These are phyloP conservation scores for Vitis labrusca DNA, from an alignment of 164 flowering plant species.

Conservation along the genomic window DNA sequence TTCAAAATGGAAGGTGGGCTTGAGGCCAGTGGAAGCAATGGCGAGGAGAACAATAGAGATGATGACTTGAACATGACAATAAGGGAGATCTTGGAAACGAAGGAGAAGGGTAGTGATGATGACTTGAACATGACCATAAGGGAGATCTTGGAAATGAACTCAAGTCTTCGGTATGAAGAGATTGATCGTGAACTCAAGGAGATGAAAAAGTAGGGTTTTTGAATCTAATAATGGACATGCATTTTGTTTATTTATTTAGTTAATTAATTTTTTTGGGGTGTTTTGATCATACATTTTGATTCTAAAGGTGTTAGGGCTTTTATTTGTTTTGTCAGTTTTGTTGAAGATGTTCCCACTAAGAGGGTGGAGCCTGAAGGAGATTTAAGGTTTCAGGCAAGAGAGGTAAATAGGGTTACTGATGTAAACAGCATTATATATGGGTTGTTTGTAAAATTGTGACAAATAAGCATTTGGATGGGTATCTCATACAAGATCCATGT, in stretches of 20 bases:
- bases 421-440: too few species aligned
- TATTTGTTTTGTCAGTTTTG: neutral
- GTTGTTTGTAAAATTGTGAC: too few species aligned
- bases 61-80: too few species aligned
- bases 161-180: neutral
- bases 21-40: too few species aligned
- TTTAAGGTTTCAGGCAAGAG: neutral
- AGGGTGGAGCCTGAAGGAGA: neutral
- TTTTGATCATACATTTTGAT: neutral
- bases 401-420: too few species aligned
- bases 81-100: too few species aligned
- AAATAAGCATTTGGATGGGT: too few species aligned
- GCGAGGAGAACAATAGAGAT: too few species aligned
- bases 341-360: neutral
- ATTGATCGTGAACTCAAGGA: neutral
- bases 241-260: neutral
- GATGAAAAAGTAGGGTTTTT: neutral
- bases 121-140: neutral
- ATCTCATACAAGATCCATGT: too few species aligned
- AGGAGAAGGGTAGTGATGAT: neutral
- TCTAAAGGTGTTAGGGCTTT: slow-evolving; percentile 4
- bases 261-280: neutral
- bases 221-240: neutral
- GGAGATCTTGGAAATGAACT: neutral
- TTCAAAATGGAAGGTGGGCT: too few species aligned